Conservation (phyloP, 805 yeast genomes). For the Sugiyamaella floridensis region DNA sequence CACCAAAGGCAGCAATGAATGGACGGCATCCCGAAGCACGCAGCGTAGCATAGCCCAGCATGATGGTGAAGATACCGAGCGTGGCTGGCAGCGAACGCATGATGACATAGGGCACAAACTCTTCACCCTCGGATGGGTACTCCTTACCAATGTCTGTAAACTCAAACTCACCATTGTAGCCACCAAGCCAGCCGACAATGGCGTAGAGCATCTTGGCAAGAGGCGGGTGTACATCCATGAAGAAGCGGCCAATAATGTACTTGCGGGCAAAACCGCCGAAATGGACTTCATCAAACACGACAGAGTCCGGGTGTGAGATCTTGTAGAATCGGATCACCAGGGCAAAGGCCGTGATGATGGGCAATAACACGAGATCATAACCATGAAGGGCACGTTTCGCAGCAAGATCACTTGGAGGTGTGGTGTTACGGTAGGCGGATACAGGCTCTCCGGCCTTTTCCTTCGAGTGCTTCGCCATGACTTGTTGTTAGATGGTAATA, state of each 20-base stretch:
- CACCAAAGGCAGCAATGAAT: conserved; percentile 43
- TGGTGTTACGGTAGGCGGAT: conserved; percentile 22
- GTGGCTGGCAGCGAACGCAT: conserved; percentile 54
- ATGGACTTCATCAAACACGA: conserved; percentile 89
- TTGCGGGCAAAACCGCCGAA: conserved; percentile 94
- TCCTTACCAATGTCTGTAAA: conserved; percentile 41
- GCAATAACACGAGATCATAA: conserved; percentile 19
- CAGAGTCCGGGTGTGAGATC: conserved; percentile 65
- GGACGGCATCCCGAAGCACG: conserved; percentile 50
- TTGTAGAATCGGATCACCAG: conserved; percentile 52
- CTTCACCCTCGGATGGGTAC: conserved; percentile 23
- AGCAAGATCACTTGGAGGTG: conserved; percentile 22
- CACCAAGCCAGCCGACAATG: conserved; percentile 44
- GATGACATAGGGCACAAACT: conserved; percentile 42
- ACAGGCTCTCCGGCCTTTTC: background rate
- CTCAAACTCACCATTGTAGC: conserved; percentile 45
- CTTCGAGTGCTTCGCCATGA: background rate
- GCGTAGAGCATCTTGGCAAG: conserved; percentile 54
- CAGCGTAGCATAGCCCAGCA: conserved; percentile 49
- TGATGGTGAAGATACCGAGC: conserved; percentile 47
- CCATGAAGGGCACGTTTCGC: conserved; percentile 19
- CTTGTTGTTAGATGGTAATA: too few species aligned
- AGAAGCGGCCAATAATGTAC: conserved; percentile 58
- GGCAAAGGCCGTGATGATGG: conserved; percentile 45
- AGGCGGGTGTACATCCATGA: conserved; percentile 71